phyloP scores from a whole-genome alignment of 2,329 filamentous ascomycete species.

The Colletotrichum tofieldiae region DNA sequence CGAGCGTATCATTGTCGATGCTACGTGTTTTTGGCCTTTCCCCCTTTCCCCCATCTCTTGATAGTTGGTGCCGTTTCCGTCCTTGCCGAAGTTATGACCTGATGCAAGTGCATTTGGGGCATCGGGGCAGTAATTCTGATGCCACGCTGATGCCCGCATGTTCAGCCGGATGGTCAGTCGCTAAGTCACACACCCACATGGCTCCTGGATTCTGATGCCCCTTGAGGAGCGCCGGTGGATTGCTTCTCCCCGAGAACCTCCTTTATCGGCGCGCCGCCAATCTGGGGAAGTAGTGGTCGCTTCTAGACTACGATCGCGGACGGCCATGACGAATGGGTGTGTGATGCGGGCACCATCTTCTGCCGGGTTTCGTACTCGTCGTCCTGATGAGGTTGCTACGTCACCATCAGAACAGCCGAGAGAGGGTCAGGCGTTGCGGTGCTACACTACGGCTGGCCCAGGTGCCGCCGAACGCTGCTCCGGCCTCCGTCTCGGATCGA shows the following conservation, averaged over 20 bases:
- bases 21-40: too few relatives aligned
- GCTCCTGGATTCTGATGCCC: not conserved
- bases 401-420: not conserved
- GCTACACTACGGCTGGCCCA: not conserved
- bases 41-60: too few relatives aligned
- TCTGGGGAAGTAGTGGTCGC: not conserved
- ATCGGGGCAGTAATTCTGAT: not conserved
- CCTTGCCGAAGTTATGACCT: not conserved
- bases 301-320: not conserved
- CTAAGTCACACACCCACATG: not conserved
- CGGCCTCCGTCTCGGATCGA: not conserved
- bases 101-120: slow-evolving; percentile 1
- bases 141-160: not conserved
- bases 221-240: not conserved
- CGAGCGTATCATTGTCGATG: not conserved
- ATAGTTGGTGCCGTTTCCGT: not conserved
- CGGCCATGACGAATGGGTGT: not conserved
- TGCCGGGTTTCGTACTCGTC: not conserved
- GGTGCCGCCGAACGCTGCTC: not conserved
- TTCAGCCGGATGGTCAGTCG: too few relatives aligned
- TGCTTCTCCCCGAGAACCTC: not conserved
- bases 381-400: too few relatives aligned
- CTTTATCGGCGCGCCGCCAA: too few relatives aligned
- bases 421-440: too few relatives aligned
- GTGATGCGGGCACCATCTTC: not conserved